These are phyloP conservation scores for Mycena maculata DNA, from an alignment of 768 basidiomycete species.

Conservation along the genomic window DNA sequence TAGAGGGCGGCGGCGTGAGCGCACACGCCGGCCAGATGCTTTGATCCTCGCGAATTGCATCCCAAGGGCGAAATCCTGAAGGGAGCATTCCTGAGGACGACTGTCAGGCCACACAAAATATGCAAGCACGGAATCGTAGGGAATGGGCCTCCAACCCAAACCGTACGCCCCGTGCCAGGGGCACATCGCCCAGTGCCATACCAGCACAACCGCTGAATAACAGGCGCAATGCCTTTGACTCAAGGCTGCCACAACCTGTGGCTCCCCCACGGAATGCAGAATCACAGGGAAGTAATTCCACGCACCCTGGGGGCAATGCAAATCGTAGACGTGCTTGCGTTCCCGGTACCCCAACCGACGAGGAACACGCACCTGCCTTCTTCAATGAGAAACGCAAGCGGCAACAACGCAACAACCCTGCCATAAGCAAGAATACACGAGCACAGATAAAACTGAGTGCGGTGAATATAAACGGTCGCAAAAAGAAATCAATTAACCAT, in stretches of 20 bases:
- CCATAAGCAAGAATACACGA: too few species aligned
- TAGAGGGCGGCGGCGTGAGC: too few species aligned
- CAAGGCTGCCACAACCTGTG: neutral
- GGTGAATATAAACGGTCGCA: too few species aligned
- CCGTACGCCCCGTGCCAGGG: too few species aligned
- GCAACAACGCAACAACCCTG: neutral
- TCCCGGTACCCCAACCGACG: neutral
- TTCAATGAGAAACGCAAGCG: neutral
- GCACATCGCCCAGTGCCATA: neutral
- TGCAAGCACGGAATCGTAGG: too few species aligned
- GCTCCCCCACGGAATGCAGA: neutral
- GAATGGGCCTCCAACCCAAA: neutral
- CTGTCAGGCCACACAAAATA: neutral
- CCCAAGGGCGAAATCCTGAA: neutral
- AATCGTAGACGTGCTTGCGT: neutral
- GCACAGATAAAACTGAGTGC: too few species aligned
- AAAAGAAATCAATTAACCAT: too few species aligned
- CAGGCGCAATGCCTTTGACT: neutral
- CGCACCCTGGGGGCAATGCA: neutral
- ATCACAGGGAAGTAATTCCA: neutral
- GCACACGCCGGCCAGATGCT: neutral
- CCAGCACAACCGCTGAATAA: neutral
- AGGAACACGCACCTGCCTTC: constrained; percentile 20
- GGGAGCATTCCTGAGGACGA: neutral
- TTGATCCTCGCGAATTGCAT: neutral